A percentile compares a stretch with the other conserved stretches of the same genome.
Conservation (phyloP, 495 filamentous ascomycete genomes). For the Penicillium mononematosum region DNA sequence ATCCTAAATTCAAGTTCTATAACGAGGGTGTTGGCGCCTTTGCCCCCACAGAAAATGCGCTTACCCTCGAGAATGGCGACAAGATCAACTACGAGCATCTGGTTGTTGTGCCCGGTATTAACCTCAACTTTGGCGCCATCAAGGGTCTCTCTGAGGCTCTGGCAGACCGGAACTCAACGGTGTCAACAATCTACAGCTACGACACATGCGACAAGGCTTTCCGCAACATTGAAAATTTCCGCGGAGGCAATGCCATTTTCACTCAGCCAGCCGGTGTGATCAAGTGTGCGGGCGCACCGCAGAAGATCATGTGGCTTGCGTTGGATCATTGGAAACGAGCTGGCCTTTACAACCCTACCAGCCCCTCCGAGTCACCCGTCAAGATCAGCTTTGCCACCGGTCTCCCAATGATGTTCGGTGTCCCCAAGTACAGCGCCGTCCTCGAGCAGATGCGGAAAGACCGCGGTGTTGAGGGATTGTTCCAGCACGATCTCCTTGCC, state of each 20-base stretch:
- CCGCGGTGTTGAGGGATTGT: slow-evolving; percentile 63
- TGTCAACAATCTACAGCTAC: slow-evolving; percentile 66
- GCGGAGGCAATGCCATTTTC: slow-evolving; percentile 62
- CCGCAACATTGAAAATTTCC: slow-evolving; percentile 52
- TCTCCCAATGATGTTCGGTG: slow-evolving; percentile 63
- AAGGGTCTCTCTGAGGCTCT: slow-evolving; percentile 62
- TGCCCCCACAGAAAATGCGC: slow-evolving; percentile 54
- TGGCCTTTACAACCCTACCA: slow-evolving; percentile 53
- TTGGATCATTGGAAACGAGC: slow-evolving; percentile 62
- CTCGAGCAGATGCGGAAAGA: slow-evolving; percentile 62
- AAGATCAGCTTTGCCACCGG: slow-evolving; percentile 65
- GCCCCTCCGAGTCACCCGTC: slow-evolving; percentile 47
- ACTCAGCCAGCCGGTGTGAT: slow-evolving; percentile 64
- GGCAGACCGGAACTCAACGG: slow-evolving; percentile 51
- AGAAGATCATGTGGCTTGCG: slow-evolving; percentile 72
- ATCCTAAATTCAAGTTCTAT: slow-evolving; percentile 63
- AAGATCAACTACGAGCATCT: slow-evolving; percentile 63
- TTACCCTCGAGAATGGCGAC: slow-evolving; percentile 58
- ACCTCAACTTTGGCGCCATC: slow-evolving; percentile 53
- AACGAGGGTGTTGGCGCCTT: slow-evolving; percentile 52
- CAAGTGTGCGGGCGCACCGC: slow-evolving; percentile 69
- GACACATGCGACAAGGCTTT: slow-evolving; percentile 59
- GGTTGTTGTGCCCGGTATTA: slow-evolving; percentile 62
- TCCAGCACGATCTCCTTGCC: slow-evolving; percentile 63
- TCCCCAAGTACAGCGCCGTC: slow-evolving; percentile 63